Base-by-base conservation (phyloP, 805 yeast species). In the Kodamaea nitidulidarum region DNA sequence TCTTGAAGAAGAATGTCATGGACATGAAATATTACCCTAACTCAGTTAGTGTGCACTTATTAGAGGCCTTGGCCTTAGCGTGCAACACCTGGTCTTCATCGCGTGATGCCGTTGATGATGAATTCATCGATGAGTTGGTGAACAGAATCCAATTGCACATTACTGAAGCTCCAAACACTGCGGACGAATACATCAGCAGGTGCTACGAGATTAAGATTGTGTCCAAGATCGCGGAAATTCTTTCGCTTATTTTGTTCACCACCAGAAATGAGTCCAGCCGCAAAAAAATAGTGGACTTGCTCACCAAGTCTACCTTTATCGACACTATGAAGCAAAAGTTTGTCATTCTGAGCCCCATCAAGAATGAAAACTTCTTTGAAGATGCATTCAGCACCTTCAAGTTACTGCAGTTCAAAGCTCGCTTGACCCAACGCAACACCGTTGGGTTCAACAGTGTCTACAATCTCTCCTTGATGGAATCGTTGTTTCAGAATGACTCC, bases 31-130 rank as follows among this genome's bases (percentile, higher is more conserved):
- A 66, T 35, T 74, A 75, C 38, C 87, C 91, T 1, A 72, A 78
- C 38, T 66, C 75, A 12, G 80, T 81, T n/a, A 75, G 82, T 16
- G 73, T 81, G 15, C 81, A 81, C 45, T 59, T 88, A 16, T 69
- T 85, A 15, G 88, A 84, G 55, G 79, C 95, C 0, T 70, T 88
- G 18, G 75, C 93, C 0, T 63, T 76, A 35, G 88, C 95, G 0
- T 76, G 81, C 50, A 85, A 84, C 54, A 75, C 87, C 0, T 85
- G 95, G 95, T 76, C 83, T 0, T 71, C 81, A 1, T 76, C 78
- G 0, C 72, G 76, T 37, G 75, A 76, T 32, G 73, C 76, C 32
- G 75, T 70, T 4, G 87, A 81, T 49, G 51, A 51, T 15, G 55
- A 56, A n/a, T 76, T 76, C 38, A 62, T 75, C 10, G 60, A 63